These are phyloP conservation scores for Paspalum notatum DNA, from an alignment of 176 grass and related monocot species.

Conservation along the genomic window DNA sequence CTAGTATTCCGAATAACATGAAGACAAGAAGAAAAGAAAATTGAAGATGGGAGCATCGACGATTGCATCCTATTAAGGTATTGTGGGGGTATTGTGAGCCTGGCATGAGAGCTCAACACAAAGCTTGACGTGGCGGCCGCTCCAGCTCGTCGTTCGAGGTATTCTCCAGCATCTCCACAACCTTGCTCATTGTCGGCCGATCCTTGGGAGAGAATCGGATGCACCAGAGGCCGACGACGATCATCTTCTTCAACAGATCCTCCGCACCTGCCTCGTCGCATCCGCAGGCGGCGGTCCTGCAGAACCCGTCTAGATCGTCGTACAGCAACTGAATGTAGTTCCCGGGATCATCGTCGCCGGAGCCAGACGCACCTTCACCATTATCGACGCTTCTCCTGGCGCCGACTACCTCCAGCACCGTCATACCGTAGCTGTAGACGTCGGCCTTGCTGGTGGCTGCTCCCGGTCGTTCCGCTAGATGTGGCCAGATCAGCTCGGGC, in stretches of 20 bases:
- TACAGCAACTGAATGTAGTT: constrained; percentile 60
- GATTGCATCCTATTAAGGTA: no score
- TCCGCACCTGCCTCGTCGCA: background rate
- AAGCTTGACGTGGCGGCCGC: constrained; percentile 17
- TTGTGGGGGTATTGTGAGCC: no score
- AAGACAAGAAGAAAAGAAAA: no score
- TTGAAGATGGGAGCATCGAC: no score
- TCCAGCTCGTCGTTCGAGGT: constrained; percentile 5
- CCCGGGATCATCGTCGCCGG: background rate
- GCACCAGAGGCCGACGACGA: constrained; percentile 58
- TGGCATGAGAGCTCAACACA: no score
- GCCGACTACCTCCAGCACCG: constrained; percentile 54
- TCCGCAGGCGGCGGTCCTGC: constrained; percentile 2
- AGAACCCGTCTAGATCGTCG: constrained; percentile 47
- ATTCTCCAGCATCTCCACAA: constrained; percentile 64
- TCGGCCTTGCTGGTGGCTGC: constrained; percentile 51
- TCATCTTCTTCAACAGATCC: constrained; percentile 46
- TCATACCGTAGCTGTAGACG: constrained; percentile 69
- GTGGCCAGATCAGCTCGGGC: constrained; percentile 41
- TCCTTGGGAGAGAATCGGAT: constrained; percentile 41
- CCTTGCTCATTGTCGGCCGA: constrained; percentile 56
- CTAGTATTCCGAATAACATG: no score
- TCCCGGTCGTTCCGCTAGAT: background rate
- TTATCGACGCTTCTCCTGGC: constrained; percentile 30
- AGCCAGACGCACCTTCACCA: background rate